These are phyloP conservation scores for Calonectria hawksworthii DNA, from an alignment of 2,329 filamentous ascomycete genomes.

Conservation along the genomic window DNA sequence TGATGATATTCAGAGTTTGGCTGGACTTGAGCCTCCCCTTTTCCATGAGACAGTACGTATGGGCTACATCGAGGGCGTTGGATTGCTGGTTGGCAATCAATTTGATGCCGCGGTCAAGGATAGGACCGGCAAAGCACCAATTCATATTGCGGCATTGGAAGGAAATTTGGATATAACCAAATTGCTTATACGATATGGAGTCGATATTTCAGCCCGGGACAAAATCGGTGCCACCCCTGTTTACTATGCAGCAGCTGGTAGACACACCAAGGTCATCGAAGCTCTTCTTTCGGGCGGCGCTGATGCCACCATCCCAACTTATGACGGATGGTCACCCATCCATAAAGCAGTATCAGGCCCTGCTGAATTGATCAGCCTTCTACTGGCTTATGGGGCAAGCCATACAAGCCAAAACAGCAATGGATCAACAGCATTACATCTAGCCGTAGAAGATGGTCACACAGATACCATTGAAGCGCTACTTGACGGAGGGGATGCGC, in stretches of 20 bases:
- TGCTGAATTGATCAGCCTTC: background rate
- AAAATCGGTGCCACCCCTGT: background rate
- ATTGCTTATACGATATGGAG: background rate
- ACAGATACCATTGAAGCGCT: background rate
- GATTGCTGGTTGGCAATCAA: background rate
- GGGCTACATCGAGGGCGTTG: background rate
- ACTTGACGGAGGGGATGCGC: background rate
- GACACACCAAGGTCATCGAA: background rate
- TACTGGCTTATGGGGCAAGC: background rate
- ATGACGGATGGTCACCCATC: background rate
- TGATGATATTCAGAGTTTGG: background rate
- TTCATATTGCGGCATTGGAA: background rate
- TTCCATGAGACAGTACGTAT: background rate
- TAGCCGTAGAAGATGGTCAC: background rate
- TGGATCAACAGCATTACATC: background rate
- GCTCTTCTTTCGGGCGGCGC: background rate
- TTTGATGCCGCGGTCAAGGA: background rate
- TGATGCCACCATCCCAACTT: background rate
- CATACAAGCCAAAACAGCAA: background rate
- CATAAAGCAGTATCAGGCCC: background rate
- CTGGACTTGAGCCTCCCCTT: background rate
- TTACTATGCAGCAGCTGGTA: background rate
- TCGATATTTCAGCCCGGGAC: background rate
- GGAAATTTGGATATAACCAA: background rate
- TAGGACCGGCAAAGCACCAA: background rate